phyloP scores from a whole-genome alignment of 1,139 yeast species.

The Keqinozyma sinolaborantium region DNA sequence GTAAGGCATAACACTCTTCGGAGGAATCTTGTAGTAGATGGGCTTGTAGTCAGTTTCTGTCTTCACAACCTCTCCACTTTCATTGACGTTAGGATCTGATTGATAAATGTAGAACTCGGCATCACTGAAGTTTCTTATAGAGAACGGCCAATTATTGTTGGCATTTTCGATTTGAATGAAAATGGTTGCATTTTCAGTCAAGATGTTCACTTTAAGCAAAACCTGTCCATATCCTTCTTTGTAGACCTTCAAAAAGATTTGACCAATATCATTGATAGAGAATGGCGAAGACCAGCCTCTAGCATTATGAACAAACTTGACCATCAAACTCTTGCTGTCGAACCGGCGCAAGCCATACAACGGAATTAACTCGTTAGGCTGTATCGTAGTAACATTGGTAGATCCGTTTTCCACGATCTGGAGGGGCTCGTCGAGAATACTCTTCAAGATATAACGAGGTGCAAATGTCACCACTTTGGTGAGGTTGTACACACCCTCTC shows the following conservation, averaged over 20 bases:
- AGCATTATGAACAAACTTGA: conserved; percentile 57
- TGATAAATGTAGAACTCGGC: conserved; percentile 83
- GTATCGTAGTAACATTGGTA: conserved; percentile 40
- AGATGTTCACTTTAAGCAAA: conserved; percentile 66
- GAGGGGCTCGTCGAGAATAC: conserved; percentile 54
- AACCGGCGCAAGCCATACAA: conserved; percentile 56
- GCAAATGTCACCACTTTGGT: conserved; percentile 77
- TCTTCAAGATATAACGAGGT: conserved; percentile 78
- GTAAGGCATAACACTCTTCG: conserved; percentile 95
- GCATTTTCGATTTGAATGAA: conserved; percentile 76
- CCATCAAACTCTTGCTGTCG: conserved; percentile 50
- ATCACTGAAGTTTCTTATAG: conserved; percentile 85
- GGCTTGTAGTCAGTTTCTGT: conserved; percentile 59
- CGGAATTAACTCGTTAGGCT: conserved; percentile 53
- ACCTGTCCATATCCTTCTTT: conserved; percentile 64
- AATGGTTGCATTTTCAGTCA: conserved; percentile 77
- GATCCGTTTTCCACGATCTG: conserved; percentile 71
- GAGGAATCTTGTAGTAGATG: conserved; percentile 74
- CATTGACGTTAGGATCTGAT: conserved; percentile 75
- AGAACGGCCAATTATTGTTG: conserved; percentile 84
- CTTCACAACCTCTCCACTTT: conserved; percentile 59
- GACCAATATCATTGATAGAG: conserved; percentile 78
- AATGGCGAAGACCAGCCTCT: conserved; percentile 89
- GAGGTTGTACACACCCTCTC: conserved; percentile 78
- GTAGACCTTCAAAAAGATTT: conserved; percentile 66